Percentiles rank a stretch among this genome's conserved stretches.
These are phyloP conservation scores for Nakazawaea wickerhamii DNA, from an alignment of 805 yeast genomes.

Conservation along the genomic window DNA sequence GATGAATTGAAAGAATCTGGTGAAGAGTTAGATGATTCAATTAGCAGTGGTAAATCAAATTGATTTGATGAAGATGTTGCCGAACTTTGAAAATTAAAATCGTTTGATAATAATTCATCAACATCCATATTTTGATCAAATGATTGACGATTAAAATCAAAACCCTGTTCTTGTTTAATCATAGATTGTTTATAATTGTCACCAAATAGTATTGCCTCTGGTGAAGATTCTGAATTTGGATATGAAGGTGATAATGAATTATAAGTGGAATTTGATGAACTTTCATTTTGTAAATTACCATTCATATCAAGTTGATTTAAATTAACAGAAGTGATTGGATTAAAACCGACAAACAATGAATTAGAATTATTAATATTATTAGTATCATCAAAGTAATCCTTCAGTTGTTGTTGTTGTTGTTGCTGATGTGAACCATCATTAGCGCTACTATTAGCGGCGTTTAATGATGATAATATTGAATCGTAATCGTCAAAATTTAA, in stretches of 20 bases:
- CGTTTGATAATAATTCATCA: conserved; percentile 2
- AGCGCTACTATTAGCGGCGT: conserved; percentile 3
- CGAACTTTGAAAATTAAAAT: conserved; percentile 4
- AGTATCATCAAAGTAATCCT: background rate
- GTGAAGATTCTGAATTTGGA: conserved; percentile 30
- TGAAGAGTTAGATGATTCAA: conserved; percentile 7
- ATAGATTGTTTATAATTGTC: conserved; percentile 1
- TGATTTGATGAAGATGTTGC: conserved; percentile 1
- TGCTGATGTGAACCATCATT: conserved; percentile 7
- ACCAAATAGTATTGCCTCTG: conserved; percentile 27
- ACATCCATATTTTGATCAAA: conserved; percentile 9
- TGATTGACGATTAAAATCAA: conserved; percentile 1
- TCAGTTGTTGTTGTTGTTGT: conserved; percentile 3
- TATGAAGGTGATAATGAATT: conserved; percentile 27
- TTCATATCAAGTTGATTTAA: conserved; percentile 7
- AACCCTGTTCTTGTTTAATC: conserved; percentile 1
- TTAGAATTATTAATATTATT: background rate
- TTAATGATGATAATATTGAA: conserved; percentile 22
- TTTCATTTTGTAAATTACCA: background rate
- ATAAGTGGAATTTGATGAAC: conserved; percentile 7
- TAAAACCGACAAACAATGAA: conserved; percentile 5
- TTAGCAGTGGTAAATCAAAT: background rate
- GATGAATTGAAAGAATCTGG: conserved; percentile 11
- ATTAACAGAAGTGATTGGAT: conserved; percentile 5
- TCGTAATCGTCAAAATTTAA: conserved; percentile 28